Conservation (phyloP, 805 yeast species). For the Cephaloascus albidus region DNA sequence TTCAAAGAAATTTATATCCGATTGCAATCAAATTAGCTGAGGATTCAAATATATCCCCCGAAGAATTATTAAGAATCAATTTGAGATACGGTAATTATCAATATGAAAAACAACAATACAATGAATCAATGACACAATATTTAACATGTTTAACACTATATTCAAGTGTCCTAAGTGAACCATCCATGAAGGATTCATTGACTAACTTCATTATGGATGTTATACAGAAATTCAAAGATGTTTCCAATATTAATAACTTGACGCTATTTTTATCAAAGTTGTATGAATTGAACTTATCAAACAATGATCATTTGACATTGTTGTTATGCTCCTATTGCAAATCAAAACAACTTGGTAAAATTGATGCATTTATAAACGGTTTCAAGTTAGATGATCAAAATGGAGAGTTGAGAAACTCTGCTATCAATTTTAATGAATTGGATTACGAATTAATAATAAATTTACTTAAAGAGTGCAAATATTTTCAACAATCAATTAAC, state of each 20-base stretch:
- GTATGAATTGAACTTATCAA: constrained; percentile 44
- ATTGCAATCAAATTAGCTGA: constrained; percentile 66
- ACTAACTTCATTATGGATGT: constrained; percentile 47
- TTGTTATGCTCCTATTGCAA: constrained; percentile 75
- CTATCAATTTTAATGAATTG: constrained; percentile 28
- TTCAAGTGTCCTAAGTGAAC: not conserved
- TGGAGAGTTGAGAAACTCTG: constrained; percentile 1
- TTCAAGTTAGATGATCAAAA: constrained; percentile 16
- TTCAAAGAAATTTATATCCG: constrained; percentile 61
- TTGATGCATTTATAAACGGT: constrained; percentile 44
- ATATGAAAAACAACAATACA: constrained; percentile 54
- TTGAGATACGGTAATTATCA: constrained; percentile 61
- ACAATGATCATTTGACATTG: constrained; percentile 75
- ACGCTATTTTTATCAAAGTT: constrained; percentile 56
- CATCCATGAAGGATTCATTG: not conserved
- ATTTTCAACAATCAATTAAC: constrained; percentile 54
- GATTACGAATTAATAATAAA: constrained; percentile 61
- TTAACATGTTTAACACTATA: constrained; percentile 30
- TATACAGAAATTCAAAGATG: constrained; percentile 70
- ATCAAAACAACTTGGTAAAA: constrained; percentile 48
- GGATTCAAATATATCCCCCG: constrained; percentile 11
- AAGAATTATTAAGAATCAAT: constrained; percentile 17
- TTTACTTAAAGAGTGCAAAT: constrained; percentile 66
- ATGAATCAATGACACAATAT: constrained; percentile 69
- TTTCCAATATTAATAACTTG: constrained; percentile 58